Percentiles rank a stretch among this genome's conserved stretches.
phyloP scores from a whole-genome alignment of 345 rosid species.

The Firmiana major region DNA sequence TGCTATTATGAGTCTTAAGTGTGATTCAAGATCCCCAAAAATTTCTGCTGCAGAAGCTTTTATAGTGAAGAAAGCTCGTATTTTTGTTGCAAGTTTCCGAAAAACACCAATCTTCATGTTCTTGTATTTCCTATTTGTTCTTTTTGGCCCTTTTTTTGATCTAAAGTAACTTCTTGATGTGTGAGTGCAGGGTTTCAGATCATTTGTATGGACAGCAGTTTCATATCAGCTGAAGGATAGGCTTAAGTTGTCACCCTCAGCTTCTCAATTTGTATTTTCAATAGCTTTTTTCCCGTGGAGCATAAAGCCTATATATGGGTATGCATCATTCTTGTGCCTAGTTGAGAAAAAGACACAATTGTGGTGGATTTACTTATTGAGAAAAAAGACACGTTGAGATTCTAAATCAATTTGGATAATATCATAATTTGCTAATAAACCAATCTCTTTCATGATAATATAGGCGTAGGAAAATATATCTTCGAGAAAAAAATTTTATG shows the following conservation, averaged over 20 bases:
- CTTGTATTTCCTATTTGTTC: not conserved
- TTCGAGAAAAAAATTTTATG: not conserved
- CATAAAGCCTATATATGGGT: slow-evolving; percentile 94
- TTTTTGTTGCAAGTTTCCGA: not conserved
- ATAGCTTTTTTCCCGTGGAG: slow-evolving; percentile 96
- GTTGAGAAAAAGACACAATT: not conserved
- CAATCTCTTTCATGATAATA: not conserved
- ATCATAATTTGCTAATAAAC: not conserved
- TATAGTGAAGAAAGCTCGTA: not conserved
- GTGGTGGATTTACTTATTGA: not conserved
- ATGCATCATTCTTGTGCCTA: slow-evolving; percentile 14
- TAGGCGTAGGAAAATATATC: not conserved
- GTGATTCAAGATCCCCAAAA: not conserved
- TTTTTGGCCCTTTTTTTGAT: not conserved
- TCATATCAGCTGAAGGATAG: slow-evolving; percentile 90
- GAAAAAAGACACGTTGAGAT: not conserved
- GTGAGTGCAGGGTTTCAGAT: slow-evolving; percentile 78
- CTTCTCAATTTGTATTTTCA: slow-evolving; percentile 82
- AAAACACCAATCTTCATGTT: not conserved
- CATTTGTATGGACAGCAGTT: slow-evolving; percentile 97
- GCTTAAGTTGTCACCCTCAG: slow-evolving; percentile 89
- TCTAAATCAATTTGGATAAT: slow-evolving; percentile 2
- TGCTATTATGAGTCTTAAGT: not conserved
- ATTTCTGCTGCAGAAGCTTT: not conserved
- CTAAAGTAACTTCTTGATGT: not conserved